A percentile compares a stretch with the other conserved stretches of the same genome.
Conservation (phyloP, 83 land plant genomes). For the Diphasiastrum complanatum region DNA sequence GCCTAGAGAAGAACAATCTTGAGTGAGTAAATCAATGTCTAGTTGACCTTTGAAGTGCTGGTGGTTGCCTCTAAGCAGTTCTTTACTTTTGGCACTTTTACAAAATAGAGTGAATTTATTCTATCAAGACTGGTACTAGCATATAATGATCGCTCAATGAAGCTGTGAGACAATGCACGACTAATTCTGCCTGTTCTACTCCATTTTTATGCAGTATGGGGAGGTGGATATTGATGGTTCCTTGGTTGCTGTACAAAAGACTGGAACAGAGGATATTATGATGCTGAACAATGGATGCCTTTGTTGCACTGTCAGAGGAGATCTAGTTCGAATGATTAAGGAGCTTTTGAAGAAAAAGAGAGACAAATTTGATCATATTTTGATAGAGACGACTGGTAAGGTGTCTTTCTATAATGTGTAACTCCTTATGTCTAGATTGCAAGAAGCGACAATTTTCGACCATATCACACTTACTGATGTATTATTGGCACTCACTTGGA, state of each 20-base stretch:
- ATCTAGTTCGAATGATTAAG: constrained; percentile 86
- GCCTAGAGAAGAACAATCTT: too few species aligned
- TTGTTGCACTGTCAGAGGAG: constrained; percentile 98
- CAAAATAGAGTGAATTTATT: too few species aligned
- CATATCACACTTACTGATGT: too few species aligned
- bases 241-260: constrained; percentile 71
- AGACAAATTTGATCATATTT: constrained; percentile 90
- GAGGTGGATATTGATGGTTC: constrained; percentile 98
- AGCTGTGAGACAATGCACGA: too few species aligned
- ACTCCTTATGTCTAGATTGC: constrained; percentile 1
- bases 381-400: constrained; percentile 94
- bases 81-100: too few species aligned
- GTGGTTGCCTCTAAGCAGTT: too few species aligned
- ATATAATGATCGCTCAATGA: neutral
- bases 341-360: constrained; percentile 71
- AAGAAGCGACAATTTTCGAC: too few species aligned
- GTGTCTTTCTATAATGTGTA: neutral
- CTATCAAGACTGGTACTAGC: too few species aligned
- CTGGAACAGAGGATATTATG: constrained; percentile 83
- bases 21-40: too few species aligned
- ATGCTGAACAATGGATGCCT: constrained; percentile 99
- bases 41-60: too few species aligned
- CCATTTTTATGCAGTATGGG: constrained; percentile 56
- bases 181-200: neutral
- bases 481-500: too few species aligned